Base-by-base conservation (phyloP, 2,329 filamentous ascomycete genomes). In the Thielaviopsis ethacetica region DNA sequence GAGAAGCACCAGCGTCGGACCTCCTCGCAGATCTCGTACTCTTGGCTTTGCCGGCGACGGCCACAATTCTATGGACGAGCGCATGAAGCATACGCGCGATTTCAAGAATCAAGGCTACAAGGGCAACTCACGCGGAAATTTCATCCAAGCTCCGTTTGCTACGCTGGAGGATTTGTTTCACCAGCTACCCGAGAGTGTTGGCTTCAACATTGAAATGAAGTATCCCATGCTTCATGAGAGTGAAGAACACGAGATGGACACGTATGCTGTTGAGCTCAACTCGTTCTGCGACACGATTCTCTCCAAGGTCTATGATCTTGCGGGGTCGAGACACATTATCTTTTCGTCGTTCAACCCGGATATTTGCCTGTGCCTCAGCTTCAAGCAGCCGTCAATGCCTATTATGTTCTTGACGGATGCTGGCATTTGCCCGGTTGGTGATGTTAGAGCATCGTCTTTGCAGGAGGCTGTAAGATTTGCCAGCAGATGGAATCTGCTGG, bases 131-230 rank as follows among this genome's bases (percentile, higher is more conserved):
- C 85, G 93, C 4, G 93, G 91, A 57, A 90, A 89, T 68, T 94
- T 94, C 66, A 97, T 98, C 66, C 91, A 97, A 69, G 89, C 88
- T 0, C 90, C 91, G 0, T 98, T 98, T 72, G 91, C 91, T 7
- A 98, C 93, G 0, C 76, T 98, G 4, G 90, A 96, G 70, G 89
- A 96, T 62, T 83, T 97, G 68, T 96, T 98, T 73, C 80, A 81
- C 66, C 85, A 91, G 67, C 74, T 98, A 0, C 89, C 90, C 0
- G 80, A 86, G 63, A 77, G 81, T 15, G 86, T 95, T 22, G 91
- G 93, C 15, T 98, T 98, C 78, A 97, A 98, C 71, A 95, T 98
- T 65, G 93, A 98, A 74, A 87, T 98, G 80, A 97, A 98, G 72
- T 98, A 98, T 68, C 93, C 93, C 5, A 97, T 97, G 91, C 81